Evolutionary conservation across 495 filamentous ascomycete species (phyloP), one percentile per base, ranked within the genome.

Genomic region (Aspergillus sparsus): DNA sequence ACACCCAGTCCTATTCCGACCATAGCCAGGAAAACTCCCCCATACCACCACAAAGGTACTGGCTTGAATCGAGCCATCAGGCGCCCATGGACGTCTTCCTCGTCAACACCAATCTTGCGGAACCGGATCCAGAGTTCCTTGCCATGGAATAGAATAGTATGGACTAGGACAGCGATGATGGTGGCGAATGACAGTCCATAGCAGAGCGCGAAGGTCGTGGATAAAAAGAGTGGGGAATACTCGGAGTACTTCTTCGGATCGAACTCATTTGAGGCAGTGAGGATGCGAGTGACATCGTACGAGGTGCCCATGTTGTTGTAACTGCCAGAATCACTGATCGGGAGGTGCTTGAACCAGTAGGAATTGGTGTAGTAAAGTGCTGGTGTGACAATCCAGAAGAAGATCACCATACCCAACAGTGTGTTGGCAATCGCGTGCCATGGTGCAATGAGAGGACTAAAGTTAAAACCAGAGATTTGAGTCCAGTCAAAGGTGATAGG

Each of bases 401-500:
- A 85, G 27, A 79, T 45, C 0, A 85, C 62, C 64, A 86, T 69
- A 8, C 83, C 83, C 37, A 87, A 73, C 47, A 87, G 42, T 0
- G 82, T 85, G 51, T 86, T 87, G 32, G 73, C 72, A 27, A 87
- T 81, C 36, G 85, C 84, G 65, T 89, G 83, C 76, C 87, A 88
- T 3, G 87, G 87, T 7, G 87, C 78, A 53, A 90, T 86, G 37
- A 91, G 75, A 3, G 88, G 88, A 33, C 84, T 87, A 53, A 78
- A 78, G 57, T 85, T 81, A 69, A 87, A 91, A 8, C 81, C 85
- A 1, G 84, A 81, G 57, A 90, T 75, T 53, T 85, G 82, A 5
- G 83, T 84, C 88, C 88, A 90, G 74, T 90, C 87, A 58, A 87
- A 86, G 0, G 84, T 86, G 35, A 88, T 80, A 0, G 85, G 85